A percentile compares a stretch with the other conserved stretches of the same genome.
Evolutionary conservation across 768 basidiomycete genomes (phyloP).

Genomic region (Suillus bovinus): DNA sequence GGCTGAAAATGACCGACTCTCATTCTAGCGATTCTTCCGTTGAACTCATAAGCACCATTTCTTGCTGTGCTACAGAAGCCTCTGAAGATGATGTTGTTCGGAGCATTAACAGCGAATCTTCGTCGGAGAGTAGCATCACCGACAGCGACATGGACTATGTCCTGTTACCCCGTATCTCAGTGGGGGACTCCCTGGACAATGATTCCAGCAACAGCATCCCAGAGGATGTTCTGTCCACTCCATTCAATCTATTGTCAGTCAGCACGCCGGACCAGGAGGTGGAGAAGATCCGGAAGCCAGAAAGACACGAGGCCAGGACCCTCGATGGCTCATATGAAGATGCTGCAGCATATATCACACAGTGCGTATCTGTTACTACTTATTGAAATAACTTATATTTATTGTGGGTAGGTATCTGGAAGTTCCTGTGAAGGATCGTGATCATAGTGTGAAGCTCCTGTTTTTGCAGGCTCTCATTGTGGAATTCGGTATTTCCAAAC

Average conservation of each 20-base stretch:
- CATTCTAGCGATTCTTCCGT: neutral
- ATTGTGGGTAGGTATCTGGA: conserved; percentile 23
- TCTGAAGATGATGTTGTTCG: conserved; percentile 26
- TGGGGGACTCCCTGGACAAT: neutral
- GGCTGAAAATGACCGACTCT: neutral
- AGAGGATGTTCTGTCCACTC: conserved; percentile 16
- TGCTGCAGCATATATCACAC: conserved; percentile 28
- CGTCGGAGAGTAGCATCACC: conserved; percentile 9
- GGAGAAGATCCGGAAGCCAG: neutral
- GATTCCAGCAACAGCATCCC: conserved; percentile 5
- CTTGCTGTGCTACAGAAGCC: conserved; percentile 2
- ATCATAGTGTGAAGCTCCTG: conserved; percentile 40
- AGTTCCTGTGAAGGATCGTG: conserved; percentile 15
- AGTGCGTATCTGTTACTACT: conserved; percentile 15
- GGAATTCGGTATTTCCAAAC: conserved; percentile 63
- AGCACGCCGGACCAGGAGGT: neutral
- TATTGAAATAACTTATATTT: neutral
- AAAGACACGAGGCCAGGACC: conserved; percentile 1
- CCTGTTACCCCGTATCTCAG: conserved; percentile 15
- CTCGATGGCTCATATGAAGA: conserved; percentile 24
- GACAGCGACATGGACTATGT: conserved; percentile 23
- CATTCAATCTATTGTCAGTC: conserved; percentile 23
- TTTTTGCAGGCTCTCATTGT: conserved; percentile 74
- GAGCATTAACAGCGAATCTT: conserved; percentile 9
- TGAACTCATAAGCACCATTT: neutral